These are phyloP conservation scores for Alternaria metachromatica DNA, from an alignment of 2,329 filamentous ascomycete species.

Conservation along the genomic window DNA sequence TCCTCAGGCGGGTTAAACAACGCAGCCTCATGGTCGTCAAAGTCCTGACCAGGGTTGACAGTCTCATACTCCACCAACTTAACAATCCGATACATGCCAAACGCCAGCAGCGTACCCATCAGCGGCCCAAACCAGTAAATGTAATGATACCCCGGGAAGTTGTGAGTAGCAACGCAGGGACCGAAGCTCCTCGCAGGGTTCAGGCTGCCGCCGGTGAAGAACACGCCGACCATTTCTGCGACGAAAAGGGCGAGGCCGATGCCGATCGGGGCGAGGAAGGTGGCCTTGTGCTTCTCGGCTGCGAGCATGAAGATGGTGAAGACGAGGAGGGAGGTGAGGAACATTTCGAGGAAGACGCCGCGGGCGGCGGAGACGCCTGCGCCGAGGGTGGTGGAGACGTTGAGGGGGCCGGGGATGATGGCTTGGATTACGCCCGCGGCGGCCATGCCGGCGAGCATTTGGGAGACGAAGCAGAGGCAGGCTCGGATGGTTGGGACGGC, in stretches of 20 bases:
- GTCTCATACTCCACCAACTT: conserved; percentile 52
- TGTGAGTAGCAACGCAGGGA: conserved; percentile 47
- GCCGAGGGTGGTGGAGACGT: conserved; percentile 47
- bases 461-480: conserved; percentile 40
- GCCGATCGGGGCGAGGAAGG: conserved; percentile 72
- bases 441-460: conserved; percentile 48
- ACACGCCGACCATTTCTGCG: conserved; percentile 57
- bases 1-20: conserved; percentile 40
- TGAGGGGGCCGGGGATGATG: conserved; percentile 44
- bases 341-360: conserved; percentile 51
- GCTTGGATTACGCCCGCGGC: conserved; percentile 44
- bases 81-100: conserved; percentile 49
- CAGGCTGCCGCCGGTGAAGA: conserved; percentile 53
- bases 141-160: conserved; percentile 51
- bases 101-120: conserved; percentile 48
- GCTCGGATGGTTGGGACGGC: conserved; percentile 35
- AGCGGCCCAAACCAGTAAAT: conserved; percentile 52
- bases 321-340: conserved; percentile 49
- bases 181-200: conserved; percentile 53
- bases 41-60: conserved; percentile 51
- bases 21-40: conserved; percentile 46
- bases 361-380: conserved; percentile 35
- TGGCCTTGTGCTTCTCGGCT: conserved; percentile 75
- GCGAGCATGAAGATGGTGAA: conserved; percentile 66
- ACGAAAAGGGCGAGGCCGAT: conserved; percentile 76